Evolutionary conservation across 2,329 filamentous ascomycete genomes (phyloP).

Genomic region (Scedosporium aurantiacum): DNA sequence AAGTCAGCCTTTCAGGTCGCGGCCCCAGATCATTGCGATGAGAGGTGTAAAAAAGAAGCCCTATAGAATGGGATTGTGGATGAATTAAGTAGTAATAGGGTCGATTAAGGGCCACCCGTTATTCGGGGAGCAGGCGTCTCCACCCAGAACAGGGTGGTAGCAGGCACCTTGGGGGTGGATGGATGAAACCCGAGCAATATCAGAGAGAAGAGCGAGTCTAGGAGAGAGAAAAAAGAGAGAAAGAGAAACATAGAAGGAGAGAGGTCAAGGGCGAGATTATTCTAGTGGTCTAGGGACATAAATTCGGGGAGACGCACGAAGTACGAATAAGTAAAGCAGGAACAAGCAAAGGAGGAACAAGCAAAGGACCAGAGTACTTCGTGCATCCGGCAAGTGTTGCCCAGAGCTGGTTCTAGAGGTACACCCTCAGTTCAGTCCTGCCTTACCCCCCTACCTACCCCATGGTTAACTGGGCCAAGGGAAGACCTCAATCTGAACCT

Average conservation of each 20-base stretch:
- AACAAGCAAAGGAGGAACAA: no score
- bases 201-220: background rate
- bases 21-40: background rate
- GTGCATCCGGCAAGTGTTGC: background rate
- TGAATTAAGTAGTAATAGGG: background rate
- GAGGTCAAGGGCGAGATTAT: no score
- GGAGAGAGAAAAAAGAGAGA: background rate
- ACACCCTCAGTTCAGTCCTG: background rate
- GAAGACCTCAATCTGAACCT: background rate
- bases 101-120: background rate
- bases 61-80: background rate
- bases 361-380: background rate
- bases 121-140: background rate
- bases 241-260: background rate
- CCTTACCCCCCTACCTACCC: background rate
- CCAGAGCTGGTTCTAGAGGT: background rate
- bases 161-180: background rate
- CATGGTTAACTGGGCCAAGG: background rate
- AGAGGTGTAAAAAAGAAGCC: slow-evolving; percentile 4
- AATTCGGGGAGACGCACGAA: no score
- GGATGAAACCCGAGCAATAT: background rate
- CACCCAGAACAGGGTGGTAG: background rate
- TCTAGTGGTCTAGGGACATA: no score
- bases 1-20: slow-evolving; percentile 4
- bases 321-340: no score